Conservation (phyloP, 306 rosid genomes). For the Hippophae gyantsensis region DNA sequence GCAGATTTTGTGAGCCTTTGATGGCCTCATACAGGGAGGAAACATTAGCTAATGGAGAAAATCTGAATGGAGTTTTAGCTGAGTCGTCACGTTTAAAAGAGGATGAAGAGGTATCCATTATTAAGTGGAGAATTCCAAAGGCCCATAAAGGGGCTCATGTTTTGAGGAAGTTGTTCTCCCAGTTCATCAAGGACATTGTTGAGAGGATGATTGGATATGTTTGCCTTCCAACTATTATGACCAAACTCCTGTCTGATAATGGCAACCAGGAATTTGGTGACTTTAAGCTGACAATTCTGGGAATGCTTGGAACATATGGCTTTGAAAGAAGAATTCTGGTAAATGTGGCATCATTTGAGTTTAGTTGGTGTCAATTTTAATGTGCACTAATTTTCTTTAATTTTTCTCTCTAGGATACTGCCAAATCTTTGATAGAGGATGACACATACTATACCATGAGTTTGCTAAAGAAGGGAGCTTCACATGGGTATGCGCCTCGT, state of each 20-base stretch:
- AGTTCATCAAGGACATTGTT: slow-evolving; percentile 83
- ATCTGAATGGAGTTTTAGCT: slow-evolving; percentile 26
- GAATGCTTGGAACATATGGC: slow-evolving; percentile 90
- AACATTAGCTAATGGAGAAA: slow-evolving; percentile 31
- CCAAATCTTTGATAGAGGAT: slow-evolving; percentile 90
- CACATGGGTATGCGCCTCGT: slow-evolving; percentile 87
- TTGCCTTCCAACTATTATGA: slow-evolving; percentile 88
- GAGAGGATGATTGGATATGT: slow-evolving; percentile 96
- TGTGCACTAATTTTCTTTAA: no score
- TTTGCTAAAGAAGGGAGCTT: slow-evolving; percentile 87
- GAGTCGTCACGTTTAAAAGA: slow-evolving; percentile 33
- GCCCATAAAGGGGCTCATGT: slow-evolving; percentile 42
- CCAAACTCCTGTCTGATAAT: slow-evolving; percentile 89
- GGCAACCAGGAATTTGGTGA: slow-evolving; percentile 94
- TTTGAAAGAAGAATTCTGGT: slow-evolving; percentile 99
- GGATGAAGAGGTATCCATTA: slow-evolving; percentile 37
- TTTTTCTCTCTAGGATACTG: slow-evolving; percentile 56
- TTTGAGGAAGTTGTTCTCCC: slow-evolving; percentile 67
- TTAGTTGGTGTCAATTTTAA: not conserved
- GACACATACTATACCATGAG: slow-evolving; percentile 89
- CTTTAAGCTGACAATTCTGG: slow-evolving; percentile 85
- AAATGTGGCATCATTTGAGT: slow-evolving; percentile 5
- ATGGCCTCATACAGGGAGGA: slow-evolving; percentile 44
- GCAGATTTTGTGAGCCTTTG: slow-evolving; percentile 87
- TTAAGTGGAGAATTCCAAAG: slow-evolving; percentile 71